Conservation (phyloP, 768 basidiomycete genomes). For the Kwoniella shandongensis region DNA sequence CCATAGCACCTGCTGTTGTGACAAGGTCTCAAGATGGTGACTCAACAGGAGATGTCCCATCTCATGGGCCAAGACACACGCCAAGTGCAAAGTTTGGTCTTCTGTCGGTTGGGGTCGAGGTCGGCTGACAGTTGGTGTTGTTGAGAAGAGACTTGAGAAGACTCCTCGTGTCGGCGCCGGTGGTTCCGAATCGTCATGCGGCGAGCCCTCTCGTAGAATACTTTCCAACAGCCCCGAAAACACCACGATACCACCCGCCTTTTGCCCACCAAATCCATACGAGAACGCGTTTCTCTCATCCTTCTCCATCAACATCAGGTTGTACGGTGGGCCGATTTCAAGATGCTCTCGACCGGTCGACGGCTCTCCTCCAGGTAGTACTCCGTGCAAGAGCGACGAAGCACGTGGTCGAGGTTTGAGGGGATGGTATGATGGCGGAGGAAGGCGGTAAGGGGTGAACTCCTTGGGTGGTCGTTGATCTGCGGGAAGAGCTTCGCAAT, state of each 20-base stretch:
- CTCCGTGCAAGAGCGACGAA: constrained; percentile 64
- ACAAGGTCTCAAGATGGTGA: constrained; percentile 89
- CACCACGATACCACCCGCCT: constrained; percentile 88
- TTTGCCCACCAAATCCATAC: constrained; percentile 84
- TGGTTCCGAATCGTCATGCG: constrained; percentile 23
- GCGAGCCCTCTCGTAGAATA: constrained; percentile 60
- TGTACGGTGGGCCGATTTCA: constrained; percentile 77
- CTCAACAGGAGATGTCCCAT: constrained; percentile 85
- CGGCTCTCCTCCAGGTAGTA: constrained; percentile 43
- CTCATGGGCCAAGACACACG: constrained; percentile 89
- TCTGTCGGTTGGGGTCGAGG: constrained; percentile 62
- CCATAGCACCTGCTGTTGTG: constrained; percentile 75
- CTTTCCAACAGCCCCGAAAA: constrained; percentile 92
- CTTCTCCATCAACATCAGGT: constrained; percentile 82
- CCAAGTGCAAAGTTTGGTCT: constrained; percentile 83
- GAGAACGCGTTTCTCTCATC: constrained; percentile 90
- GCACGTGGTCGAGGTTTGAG: constrained; percentile 80
- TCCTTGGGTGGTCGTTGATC: neutral
- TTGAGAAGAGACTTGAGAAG: constrained; percentile 58
- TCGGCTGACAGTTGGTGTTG: constrained; percentile 30
- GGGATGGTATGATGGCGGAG: constrained; percentile 76
- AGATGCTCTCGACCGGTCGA: constrained; percentile 46
- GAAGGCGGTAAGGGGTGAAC: neutral
- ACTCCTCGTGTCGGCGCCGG: constrained; percentile 45
- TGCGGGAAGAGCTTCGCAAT: constrained; percentile 24